Conservation (phyloP, 106 monocot genomes). For the Dendrobium catenatum region DNA sequence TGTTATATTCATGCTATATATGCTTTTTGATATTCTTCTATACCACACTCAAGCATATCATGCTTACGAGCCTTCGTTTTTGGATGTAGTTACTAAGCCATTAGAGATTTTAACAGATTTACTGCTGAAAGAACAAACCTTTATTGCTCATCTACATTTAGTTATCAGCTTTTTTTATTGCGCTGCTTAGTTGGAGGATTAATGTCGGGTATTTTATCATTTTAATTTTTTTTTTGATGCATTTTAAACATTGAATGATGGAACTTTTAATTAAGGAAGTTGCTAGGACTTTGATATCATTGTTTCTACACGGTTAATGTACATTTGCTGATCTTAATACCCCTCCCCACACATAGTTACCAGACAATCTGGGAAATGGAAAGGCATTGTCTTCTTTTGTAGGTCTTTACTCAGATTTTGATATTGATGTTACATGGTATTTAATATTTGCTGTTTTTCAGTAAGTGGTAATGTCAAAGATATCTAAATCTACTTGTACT, state of each 20-base stretch:
- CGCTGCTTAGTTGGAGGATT: not conserved
- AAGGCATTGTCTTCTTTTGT: no score
- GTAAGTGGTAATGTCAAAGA: no score
- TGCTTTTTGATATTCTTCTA: not conserved
- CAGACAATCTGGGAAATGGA: no score
- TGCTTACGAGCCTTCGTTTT: not conserved
- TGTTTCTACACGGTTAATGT: no score
- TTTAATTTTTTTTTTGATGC: not conserved
- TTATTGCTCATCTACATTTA: not conserved
- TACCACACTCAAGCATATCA: not conserved
- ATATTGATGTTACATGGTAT: no score
- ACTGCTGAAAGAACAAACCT: not conserved
- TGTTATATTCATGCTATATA: not conserved
- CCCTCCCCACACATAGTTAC: no score
- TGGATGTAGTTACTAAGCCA: not conserved
- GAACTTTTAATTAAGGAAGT: not conserved
- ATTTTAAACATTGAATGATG: not conserved
- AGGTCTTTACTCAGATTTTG: no score
- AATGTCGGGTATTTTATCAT: not conserved
- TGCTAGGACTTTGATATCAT: not conserved
- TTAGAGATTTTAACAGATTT: not conserved
- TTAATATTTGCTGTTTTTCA: no score
- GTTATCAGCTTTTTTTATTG: not conserved
- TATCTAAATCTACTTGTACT: no score
- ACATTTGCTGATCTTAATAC: no score